phyloP scores from a whole-genome alignment of 2,329 filamentous ascomycete species.

The Lasiodiplodia citricola region DNA sequence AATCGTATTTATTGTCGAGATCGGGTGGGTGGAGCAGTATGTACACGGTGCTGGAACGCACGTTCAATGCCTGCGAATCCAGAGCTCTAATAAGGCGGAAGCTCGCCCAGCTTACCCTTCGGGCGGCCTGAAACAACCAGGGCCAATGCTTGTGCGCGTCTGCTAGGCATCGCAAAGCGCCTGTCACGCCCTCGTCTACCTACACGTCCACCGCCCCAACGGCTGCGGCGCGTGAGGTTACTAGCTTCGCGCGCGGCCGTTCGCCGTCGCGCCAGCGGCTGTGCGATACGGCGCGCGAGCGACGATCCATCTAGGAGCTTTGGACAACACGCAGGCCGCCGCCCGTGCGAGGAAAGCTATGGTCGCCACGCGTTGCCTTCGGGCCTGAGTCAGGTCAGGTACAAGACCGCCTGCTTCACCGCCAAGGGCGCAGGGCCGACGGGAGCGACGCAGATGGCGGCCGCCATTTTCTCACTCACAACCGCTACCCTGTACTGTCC shows the following conservation, averaged over 20 bases:
- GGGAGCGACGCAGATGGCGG: neutral
- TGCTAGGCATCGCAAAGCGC: too few species aligned
- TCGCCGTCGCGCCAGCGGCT: neutral
- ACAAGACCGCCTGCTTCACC: neutral
- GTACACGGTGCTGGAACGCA: neutral
- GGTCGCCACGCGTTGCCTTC: constrained; percentile 17
- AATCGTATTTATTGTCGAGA: constrained; percentile 12
- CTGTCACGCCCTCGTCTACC: too few species aligned
- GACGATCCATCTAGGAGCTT: constrained; percentile 7
- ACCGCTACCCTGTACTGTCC: neutral
- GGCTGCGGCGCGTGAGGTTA: too few species aligned
- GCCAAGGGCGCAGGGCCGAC: neutral
- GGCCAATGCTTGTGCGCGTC: too few species aligned
- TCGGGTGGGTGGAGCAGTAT: neutral
- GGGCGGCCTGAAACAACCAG: too few species aligned
- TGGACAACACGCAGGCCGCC: neutral
- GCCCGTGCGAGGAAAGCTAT: neutral
- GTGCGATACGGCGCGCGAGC: neutral
- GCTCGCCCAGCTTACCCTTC: too few species aligned
- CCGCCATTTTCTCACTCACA: neutral
- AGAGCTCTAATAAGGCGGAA: neutral
- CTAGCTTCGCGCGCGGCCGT: neutral
- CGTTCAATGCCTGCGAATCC: neutral
- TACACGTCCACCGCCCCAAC: too few species aligned
- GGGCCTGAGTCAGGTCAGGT: neutral